Percentiles rank a stretch among this genome's conserved stretches.
phyloP scores from a whole-genome alignment of 2,329 filamentous ascomycete species.

The Metarhizium sp. region DNA sequence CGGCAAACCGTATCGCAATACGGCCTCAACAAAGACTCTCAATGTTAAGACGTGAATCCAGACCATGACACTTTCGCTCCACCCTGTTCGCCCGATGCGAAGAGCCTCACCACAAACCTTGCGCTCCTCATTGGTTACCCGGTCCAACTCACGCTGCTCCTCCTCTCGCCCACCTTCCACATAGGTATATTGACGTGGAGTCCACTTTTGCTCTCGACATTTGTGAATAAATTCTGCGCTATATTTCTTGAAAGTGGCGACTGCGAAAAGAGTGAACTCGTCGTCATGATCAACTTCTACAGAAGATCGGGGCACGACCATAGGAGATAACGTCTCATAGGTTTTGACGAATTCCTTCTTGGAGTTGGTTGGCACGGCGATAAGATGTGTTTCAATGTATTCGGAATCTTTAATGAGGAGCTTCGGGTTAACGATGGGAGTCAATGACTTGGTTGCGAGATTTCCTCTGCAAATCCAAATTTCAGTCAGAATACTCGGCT shows the following conservation, averaged over 20 bases:
- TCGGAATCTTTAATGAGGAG: conserved; percentile 83
- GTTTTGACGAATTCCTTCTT: conserved; percentile 82
- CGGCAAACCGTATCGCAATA: conserved; percentile 89
- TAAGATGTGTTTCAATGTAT: conserved; percentile 90
- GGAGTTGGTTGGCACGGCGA: conserved; percentile 72
- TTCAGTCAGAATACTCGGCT: background rate
- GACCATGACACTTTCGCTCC: conserved; percentile 92
- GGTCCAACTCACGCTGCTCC: conserved; percentile 78
- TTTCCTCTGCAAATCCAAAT: conserved; percentile 56
- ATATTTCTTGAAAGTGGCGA: conserved; percentile 90
- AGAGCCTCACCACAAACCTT: conserved; percentile 91
- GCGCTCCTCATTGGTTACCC: conserved; percentile 73
- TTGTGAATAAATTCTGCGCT: conserved; percentile 83
- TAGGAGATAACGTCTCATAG: conserved; percentile 81
- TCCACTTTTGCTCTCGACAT: conserved; percentile 88
- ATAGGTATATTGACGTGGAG: conserved; percentile 88
- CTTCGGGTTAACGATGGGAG: conserved; percentile 74
- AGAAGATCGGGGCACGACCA: conserved; percentile 90
- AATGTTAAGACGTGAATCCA: conserved; percentile 89
- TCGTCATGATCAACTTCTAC: conserved; percentile 73
- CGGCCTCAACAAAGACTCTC: conserved; percentile 93
- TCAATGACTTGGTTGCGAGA: conserved; percentile 84
- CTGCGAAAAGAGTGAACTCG: conserved; percentile 81
- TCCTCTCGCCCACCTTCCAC: conserved; percentile 83
- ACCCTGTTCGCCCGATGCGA: conserved; percentile 79